Evolutionary conservation across 129 eudicot genomes (phyloP).

Genomic region (Arctium minus): DNA sequence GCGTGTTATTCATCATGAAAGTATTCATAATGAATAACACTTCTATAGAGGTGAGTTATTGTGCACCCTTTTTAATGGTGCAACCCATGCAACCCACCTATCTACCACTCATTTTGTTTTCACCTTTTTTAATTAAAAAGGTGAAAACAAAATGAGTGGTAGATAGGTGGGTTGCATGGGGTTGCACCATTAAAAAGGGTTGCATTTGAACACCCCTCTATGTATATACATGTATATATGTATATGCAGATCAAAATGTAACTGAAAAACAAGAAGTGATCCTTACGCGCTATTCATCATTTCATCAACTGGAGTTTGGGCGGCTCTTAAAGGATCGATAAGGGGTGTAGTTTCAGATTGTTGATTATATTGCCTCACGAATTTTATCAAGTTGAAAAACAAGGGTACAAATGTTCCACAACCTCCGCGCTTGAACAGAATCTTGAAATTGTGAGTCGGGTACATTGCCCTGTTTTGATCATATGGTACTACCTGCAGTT

Average conservation of each 20-base stretch:
- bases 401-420: constrained; percentile 88
- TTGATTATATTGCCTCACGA: constrained; percentile 59
- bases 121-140: too few species aligned
- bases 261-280: background rate
- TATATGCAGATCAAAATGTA: background rate
- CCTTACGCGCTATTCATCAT: constrained; percentile 88
- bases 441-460: constrained; percentile 76
- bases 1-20: too few species aligned
- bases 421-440: constrained; percentile 88
- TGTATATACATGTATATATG: too few species aligned
- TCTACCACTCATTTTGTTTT: too few species aligned
- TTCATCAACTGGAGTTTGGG: constrained; percentile 90
- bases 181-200: too few species aligned
- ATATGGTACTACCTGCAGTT: constrained; percentile 72
- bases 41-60: too few species aligned
- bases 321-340: constrained; percentile 75
- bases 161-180: too few species aligned
- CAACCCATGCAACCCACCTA: too few species aligned
- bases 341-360: constrained; percentile 37
- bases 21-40: too few species aligned
- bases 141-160: too few species aligned
- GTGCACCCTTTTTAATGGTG: too few species aligned
- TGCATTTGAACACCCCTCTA: too few species aligned
- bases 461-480: constrained; percentile 65
- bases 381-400: constrained; percentile 58